Percentiles rank a stretch among this genome's conserved stretches.
Conservation (phyloP, 257 asterid genomes). For the Nyctanthes arbortristis region DNA sequence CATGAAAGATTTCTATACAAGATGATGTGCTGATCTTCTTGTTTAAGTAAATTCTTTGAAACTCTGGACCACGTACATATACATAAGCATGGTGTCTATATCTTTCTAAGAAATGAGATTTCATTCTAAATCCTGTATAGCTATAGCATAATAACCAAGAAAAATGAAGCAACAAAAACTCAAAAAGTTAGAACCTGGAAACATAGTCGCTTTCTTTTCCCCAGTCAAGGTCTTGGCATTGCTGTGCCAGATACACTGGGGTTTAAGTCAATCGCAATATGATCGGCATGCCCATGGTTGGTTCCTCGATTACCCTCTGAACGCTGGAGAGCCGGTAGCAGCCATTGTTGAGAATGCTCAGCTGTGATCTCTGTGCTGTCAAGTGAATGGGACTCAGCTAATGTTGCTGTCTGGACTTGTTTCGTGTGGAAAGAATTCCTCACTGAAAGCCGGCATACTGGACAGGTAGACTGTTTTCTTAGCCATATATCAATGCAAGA, state of each 20-base stretch:
- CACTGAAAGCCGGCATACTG: constrained; percentile 80
- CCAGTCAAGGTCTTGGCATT: constrained; percentile 37
- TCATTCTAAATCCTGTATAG: constrained; percentile 6
- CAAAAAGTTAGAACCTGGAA: neutral
- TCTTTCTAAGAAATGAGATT: neutral
- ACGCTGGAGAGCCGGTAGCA: constrained; percentile 37
- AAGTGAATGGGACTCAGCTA: constrained; percentile 36
- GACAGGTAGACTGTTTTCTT: constrained; percentile 81
- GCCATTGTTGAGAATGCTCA: constrained; percentile 55
- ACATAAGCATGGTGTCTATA: neutral
- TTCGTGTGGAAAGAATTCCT: constrained; percentile 49
- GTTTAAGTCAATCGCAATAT: constrained; percentile 39
- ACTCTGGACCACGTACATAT: neutral
- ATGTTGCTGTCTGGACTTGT: constrained; percentile 31
- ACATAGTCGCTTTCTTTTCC: constrained; percentile 4
- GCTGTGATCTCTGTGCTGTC: constrained; percentile 43
- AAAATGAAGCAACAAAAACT: neutral
- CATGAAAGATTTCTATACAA: neutral
- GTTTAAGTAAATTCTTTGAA: neutral
- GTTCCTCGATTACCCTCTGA: constrained; percentile 29
- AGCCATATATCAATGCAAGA: constrained; percentile 90
- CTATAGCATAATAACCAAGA: neutral
- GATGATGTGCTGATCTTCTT: neutral
- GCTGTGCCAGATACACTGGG: constrained; percentile 39
- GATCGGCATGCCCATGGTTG: constrained; percentile 28